These are phyloP conservation scores for Telfairia occidentalis DNA, from an alignment of 331 rosid genomes.

Conservation along the genomic window DNA sequence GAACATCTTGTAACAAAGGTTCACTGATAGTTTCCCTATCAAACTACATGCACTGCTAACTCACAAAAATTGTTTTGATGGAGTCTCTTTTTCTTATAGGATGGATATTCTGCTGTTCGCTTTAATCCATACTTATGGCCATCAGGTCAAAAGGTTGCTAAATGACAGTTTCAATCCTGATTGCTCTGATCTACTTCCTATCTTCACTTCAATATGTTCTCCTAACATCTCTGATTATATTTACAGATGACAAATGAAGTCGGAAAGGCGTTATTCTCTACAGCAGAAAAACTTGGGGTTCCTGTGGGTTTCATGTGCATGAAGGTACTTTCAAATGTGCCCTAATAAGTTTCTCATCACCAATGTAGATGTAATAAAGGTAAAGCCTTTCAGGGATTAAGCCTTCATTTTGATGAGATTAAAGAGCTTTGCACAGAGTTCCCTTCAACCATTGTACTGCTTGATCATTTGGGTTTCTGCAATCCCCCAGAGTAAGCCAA, in stretches of 20 bases:
- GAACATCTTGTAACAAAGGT: conserved; percentile 63
- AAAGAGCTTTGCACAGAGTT: conserved; percentile 67
- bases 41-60: not conserved
- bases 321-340: conserved; percentile 39
- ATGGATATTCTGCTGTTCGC: conserved; percentile 68
- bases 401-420: conserved; percentile 61
- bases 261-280: conserved; percentile 59
- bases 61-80: not conserved
- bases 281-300: conserved; percentile 74
- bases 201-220: not conserved
- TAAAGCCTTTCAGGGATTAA: conserved; percentile 47
- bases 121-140: conserved; percentile 95
- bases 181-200: not conserved
- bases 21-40: not conserved
- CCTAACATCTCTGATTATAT: not conserved
- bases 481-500: conserved; percentile 66
- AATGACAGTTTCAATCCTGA: not conserved
- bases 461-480: conserved; percentile 83
- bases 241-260: conserved; percentile 79
- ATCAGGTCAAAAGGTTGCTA: conserved; percentile 52
- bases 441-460: conserved; percentile 65
- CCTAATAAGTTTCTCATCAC: not conserved
- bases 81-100: conserved; percentile 33
- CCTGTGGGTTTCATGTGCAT: conserved; percentile 83
- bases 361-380: not conserved